Conservation (phyloP, 139 green algal species). For the Tetraselmis striata region DNA sequence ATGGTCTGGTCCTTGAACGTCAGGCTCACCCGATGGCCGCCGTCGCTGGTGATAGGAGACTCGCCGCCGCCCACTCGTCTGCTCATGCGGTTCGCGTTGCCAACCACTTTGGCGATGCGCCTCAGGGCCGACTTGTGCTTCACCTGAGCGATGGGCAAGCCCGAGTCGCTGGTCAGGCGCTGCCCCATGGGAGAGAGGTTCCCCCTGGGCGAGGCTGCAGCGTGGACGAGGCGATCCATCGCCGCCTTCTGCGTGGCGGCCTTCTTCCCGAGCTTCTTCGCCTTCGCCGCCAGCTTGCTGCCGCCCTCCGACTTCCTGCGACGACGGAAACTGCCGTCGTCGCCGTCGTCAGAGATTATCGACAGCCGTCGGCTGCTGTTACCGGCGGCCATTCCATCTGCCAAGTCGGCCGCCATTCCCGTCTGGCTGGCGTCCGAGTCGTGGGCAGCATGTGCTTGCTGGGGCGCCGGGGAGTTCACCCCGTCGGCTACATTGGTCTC, state of each 20-base stretch:
- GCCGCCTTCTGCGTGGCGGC: not conserved
- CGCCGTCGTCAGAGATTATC: not conserved
- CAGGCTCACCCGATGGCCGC: not conserved
- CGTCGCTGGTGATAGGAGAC: not conserved
- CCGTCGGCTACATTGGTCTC: too few relatives aligned
- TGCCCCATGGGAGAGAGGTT: not conserved
- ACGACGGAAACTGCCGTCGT: not conserved
- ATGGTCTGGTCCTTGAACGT: not conserved
- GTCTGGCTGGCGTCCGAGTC: too few relatives aligned
- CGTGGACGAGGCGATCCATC: not conserved
- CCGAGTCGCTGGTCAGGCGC: not conserved
- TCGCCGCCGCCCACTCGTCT: not conserved
- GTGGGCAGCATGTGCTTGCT: too few relatives aligned
- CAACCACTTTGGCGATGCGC: not conserved
- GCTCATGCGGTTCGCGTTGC: not conserved
- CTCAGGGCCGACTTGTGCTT: not conserved
- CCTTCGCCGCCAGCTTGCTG: not conserved
- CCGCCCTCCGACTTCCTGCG: not conserved
- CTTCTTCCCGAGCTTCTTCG: not conserved
- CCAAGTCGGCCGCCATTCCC: too few relatives aligned
- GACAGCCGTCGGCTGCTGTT: not conserved
- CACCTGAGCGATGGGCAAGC: not conserved
- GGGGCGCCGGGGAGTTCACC: too few relatives aligned
- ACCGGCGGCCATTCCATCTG: not conserved
- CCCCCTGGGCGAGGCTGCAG: not conserved